Conservation (phyloP, 805 yeast species). For the Spathaspora girioi region DNA sequence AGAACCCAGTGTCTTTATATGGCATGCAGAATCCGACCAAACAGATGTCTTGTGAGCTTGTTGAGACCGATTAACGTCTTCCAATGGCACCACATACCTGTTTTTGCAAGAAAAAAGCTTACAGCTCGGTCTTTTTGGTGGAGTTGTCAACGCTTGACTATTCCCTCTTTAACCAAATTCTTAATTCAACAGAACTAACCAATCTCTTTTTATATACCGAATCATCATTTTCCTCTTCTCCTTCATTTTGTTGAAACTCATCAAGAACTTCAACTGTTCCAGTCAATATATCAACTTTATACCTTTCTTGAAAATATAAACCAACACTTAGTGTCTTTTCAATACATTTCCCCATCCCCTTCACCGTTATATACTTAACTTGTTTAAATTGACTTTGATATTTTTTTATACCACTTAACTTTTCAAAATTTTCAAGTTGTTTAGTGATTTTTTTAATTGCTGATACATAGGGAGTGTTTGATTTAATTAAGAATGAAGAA, state of each 20-base stretch:
- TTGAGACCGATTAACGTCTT: no score
- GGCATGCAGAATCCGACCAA: no score
- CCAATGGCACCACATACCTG: no score
- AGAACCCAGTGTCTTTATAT: no score
- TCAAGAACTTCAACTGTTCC: constrained; percentile 68
- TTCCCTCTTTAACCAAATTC: constrained; percentile 32
- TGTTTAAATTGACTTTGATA: constrained; percentile 35
- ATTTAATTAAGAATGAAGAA: constrained; percentile 54
- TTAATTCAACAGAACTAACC: constrained; percentile 46
- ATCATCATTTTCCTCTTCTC: constrained; percentile 22
- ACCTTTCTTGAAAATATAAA: constrained; percentile 49
- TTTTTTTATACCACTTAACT: constrained; percentile 16
- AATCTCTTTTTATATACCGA: constrained; percentile 37
- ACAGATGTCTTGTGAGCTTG: no score
- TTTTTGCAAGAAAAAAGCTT: no score
- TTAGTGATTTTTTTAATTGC: constrained; percentile 64
- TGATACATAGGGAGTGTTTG: constrained; percentile 68
- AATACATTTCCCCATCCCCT: constrained; percentile 73
- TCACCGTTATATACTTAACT: constrained; percentile 47
- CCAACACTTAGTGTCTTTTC: constrained; percentile 63
- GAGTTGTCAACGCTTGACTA: neutral
- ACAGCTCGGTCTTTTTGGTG: neutral
- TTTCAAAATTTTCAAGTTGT: constrained; percentile 42
- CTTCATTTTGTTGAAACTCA: constrained; percentile 43
- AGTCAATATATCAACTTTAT: constrained; percentile 58